phyloP scores from a whole-genome alignment of 805 yeast genomes.

The Saccharomycopsis oosterbeekiorum region DNA sequence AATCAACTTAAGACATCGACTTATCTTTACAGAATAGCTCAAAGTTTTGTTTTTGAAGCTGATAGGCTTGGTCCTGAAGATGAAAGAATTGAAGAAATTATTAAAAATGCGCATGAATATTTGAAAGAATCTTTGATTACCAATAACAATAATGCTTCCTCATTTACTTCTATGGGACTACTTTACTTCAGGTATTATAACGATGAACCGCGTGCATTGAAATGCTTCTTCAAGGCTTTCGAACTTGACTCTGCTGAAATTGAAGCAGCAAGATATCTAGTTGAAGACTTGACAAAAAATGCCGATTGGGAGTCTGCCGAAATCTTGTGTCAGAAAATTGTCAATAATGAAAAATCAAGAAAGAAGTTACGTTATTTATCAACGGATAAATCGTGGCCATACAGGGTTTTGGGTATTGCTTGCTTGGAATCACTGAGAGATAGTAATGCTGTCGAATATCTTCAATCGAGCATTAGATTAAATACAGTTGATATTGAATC shows the following conservation, averaged over 20 bases:
- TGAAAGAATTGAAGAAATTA: constrained; percentile 21
- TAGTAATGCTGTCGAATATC: constrained; percentile 76
- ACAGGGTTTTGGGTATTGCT: constrained; percentile 73
- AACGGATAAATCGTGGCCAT: constrained; percentile 65
- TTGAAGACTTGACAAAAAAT: constrained; percentile 53
- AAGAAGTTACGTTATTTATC: constrained; percentile 32
- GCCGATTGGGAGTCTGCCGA: constrained; percentile 84
- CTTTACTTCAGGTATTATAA: constrained; percentile 50
- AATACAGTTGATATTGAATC: constrained; percentile 55
- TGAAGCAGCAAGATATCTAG: constrained; percentile 62
- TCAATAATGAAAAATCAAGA: constrained; percentile 52
- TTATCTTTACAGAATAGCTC: constrained; percentile 65
- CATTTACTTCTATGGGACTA: constrained; percentile 73
- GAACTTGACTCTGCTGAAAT: constrained; percentile 75
- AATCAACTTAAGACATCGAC: constrained; percentile 36
- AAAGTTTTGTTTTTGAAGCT: constrained; percentile 38
- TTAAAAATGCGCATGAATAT: constrained; percentile 44
- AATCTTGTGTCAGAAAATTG: constrained; percentile 54
- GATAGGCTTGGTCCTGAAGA: constrained; percentile 19
- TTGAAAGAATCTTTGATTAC: constrained; percentile 56
- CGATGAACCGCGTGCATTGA: constrained; percentile 63
- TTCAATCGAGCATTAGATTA: constrained; percentile 74
- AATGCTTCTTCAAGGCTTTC: constrained; percentile 83
- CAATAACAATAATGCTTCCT: constrained; percentile 58
- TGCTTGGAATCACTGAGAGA: constrained; percentile 62